Evolutionary conservation across 192 early-diverging fungal genomes (phyloP), one percentile per base, ranked within the genome.

Genomic region (Bifiguratus adelaidae): DNA sequence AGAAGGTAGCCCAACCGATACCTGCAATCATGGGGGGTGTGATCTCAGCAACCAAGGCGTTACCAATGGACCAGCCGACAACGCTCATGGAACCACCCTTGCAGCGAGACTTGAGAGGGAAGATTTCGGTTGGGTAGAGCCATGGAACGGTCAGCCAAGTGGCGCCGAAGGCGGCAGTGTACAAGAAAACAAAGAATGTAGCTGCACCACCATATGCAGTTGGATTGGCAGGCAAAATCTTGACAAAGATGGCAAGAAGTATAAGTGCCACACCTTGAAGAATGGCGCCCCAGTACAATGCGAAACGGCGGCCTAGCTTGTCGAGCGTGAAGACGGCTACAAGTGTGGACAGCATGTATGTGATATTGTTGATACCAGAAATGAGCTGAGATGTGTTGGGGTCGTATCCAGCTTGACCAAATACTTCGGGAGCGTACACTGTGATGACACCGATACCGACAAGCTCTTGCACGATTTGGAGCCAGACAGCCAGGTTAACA

Each of bases 71-170:
- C 62, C 78, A 64, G 37, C 74, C 81, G 41, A 60, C 78, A 27
- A 82, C 45, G 43, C 55, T 49, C 56, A 48, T 52, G 13, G 56
- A 75, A 35, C 72, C 70, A 23, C 70, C 80, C 56, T 82, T 81
- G 26, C 68, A 61, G 38, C 80, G 63, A 8, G 80, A 56, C 30
- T 78, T 71, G 22, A 83, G 65, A 22, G 81, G 81, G 60, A 71
- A 80, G 56, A 80, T 78, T 49, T 80, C 77, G 47, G 71, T 62
- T 48, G 80, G 81, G 60, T 84, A 84, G 6, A 75, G 61, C 80
- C 80, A 82, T 33, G 74, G 77, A 18, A 84, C 68, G 33, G 80
- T 72, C 2, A 80, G 72, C 80, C 80, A 82, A 26, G 78, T 80
- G 48, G 70, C 60, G 12, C 70, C 63, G 41, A 80, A 80, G 60